Percentiles rank a stretch among this genome's conserved stretches.
Evolutionary conservation across 2,329 filamentous ascomycete species (phyloP).

Genomic region (Botrytis galanthina): DNA sequence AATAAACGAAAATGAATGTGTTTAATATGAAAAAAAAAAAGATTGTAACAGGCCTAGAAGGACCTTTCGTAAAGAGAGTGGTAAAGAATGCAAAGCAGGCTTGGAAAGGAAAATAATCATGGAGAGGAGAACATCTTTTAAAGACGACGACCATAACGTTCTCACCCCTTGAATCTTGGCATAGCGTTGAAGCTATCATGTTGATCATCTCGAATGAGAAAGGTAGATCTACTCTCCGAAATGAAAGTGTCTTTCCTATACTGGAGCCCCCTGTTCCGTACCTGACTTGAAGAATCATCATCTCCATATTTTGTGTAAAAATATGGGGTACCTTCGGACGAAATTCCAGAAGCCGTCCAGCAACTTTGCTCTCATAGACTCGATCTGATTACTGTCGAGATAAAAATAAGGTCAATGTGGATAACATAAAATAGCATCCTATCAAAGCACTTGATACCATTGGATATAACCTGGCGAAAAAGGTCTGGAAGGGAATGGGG

Average conservation of each 20-base stretch:
- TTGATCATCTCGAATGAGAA: constrained; percentile 10
- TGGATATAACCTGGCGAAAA: background rate
- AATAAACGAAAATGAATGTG: constrained; percentile 10
- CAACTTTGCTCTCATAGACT: constrained; percentile 5
- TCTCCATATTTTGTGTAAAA: constrained; percentile 13
- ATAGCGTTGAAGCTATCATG: background rate
- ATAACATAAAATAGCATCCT: background rate
- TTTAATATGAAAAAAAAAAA: background rate
- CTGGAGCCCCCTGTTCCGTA: background rate
- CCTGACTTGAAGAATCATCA: background rate
- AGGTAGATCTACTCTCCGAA: constrained; percentile 13
- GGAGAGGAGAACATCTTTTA: constrained; percentile 17
- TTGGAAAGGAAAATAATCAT: background rate
- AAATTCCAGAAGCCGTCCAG: background rate
- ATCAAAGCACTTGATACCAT: background rate
- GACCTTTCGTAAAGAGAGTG: constrained; percentile 20
- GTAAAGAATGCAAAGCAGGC: constrained; percentile 16
- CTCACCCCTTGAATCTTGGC: constrained; percentile 1
- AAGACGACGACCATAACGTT: background rate
- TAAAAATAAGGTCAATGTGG: constrained; percentile 3
- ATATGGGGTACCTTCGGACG: constrained; percentile 3
- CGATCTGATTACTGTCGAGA: background rate
- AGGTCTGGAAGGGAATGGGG: background rate
- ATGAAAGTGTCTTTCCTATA: constrained; percentile 18
- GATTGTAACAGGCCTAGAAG: constrained; percentile 17